Percentiles rank a stretch among this genome's conserved stretches.
phyloP scores from a whole-genome alignment of 768 basidiomycete genomes.

The Termitomyces sp. region DNA sequence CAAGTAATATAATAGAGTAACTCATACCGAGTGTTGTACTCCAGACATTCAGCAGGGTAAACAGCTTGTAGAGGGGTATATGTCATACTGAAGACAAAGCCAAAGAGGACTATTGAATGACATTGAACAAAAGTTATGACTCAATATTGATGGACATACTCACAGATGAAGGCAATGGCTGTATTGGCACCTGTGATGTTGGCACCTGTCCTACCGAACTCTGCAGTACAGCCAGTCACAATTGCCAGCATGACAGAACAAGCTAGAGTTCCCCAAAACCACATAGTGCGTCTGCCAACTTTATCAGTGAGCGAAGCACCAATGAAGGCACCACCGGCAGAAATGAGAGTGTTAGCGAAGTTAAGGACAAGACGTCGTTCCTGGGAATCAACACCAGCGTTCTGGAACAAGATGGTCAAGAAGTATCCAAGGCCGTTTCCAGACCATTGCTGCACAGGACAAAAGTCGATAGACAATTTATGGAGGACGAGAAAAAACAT shows the following conservation, averaged over 20 bases:
- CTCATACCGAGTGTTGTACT: conserved; percentile 42
- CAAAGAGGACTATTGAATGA: conserved; percentile 37
- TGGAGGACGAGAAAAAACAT: conserved; percentile 7
- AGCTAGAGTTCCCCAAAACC: conserved; percentile 42
- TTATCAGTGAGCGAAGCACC: conserved; percentile 36
- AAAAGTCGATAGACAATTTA: not conserved
- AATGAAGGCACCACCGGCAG: conserved; percentile 32
- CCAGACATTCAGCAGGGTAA: conserved; percentile 50
- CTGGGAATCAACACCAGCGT: conserved; percentile 33
- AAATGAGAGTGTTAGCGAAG: conserved; percentile 37
- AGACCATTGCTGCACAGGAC: conserved; percentile 38
- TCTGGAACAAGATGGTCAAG: conserved; percentile 34
- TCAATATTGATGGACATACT: conserved; percentile 6
- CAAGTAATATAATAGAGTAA: not conserved
- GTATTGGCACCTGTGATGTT: conserved; percentile 35
- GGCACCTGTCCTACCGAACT: conserved; percentile 28
- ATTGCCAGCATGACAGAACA: conserved; percentile 32
- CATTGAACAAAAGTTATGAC: not conserved
- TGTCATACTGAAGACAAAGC: conserved; percentile 45
- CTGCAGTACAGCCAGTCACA: conserved; percentile 37
- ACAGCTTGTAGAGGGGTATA: conserved; percentile 57
- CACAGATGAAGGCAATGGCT: conserved; percentile 41
- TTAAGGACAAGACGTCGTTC: conserved; percentile 32
- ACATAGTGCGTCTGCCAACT: conserved; percentile 38
- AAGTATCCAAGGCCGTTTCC: conserved; percentile 50